These are phyloP conservation scores for Metarhizium robertsii DNA, from an alignment of 2,329 filamentous ascomycete species.

Conservation along the genomic window DNA sequence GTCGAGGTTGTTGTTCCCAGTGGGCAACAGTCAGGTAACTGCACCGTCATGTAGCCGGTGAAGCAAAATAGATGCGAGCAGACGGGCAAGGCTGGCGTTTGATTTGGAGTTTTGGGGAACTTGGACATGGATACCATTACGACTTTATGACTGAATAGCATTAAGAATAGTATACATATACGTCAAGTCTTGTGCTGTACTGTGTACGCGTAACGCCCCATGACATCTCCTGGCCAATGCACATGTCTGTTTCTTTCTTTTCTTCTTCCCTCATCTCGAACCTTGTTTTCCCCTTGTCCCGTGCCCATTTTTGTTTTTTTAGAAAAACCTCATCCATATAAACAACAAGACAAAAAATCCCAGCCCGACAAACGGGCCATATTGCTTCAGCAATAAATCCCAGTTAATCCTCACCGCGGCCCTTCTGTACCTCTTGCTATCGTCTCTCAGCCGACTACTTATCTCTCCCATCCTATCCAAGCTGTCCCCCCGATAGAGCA, in stretches of 20 bases:
- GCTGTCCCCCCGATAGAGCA: conserved; percentile 89
- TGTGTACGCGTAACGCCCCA: background rate
- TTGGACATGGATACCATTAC: background rate
- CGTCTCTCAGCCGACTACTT: conserved; percentile 75
- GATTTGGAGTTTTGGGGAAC: background rate
- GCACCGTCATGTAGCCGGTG: conserved; percentile 33
- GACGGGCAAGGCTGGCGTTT: background rate
- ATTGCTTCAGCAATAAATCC: conserved; percentile 94
- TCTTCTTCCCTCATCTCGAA: background rate
- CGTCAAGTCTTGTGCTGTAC: background rate
- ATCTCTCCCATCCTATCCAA: conserved; percentile 97
- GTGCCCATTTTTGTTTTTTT: conserved; percentile 10
- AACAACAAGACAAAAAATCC: conserved; percentile 78
- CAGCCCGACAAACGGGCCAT: conserved; percentile 78
- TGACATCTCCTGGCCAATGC: background rate
- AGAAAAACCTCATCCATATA: conserved; percentile 92
- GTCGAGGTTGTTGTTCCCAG: conserved; percentile 27
- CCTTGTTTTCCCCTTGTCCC: background rate
- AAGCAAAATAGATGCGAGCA: background rate
- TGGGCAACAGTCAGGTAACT: conserved; percentile 27
- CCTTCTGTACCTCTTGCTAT: conserved; percentile 87
- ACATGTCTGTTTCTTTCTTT: background rate
- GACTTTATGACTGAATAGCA: background rate
- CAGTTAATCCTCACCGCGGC: conserved; percentile 96
- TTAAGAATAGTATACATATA: background rate